Evolutionary conservation across 495 filamentous ascomycete genomes (phyloP).

Genomic region (Evernia prunastri): DNA sequence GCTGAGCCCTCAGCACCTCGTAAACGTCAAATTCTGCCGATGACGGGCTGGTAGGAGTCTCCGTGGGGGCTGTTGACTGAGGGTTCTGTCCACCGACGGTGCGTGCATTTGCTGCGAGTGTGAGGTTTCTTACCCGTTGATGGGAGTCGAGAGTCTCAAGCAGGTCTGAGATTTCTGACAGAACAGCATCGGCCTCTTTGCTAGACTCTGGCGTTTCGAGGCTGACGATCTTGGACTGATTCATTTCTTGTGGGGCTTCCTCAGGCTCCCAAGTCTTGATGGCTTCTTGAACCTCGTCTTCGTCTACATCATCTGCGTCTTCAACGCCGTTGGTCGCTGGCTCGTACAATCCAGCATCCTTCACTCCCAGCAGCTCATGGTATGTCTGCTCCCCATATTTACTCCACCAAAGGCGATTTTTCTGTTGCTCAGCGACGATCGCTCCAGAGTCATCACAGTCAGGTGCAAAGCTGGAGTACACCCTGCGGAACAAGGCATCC

Average conservation of each 20-base stretch:
- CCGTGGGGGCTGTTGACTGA: constrained; percentile 41
- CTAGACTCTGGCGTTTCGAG: constrained; percentile 41
- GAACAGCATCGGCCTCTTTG: constrained; percentile 64
- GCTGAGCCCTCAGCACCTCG: constrained; percentile 64
- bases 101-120: constrained; percentile 41
- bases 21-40: constrained; percentile 66
- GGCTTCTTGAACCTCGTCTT: constrained; percentile 44
- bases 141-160: constrained; percentile 81
- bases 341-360: constrained; percentile 21
- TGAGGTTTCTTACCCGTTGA: constrained; percentile 73
- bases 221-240: constrained; percentile 35
- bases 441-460: constrained; percentile 71
- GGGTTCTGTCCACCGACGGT: constrained; percentile 35
- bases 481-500: constrained; percentile 70
- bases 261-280: constrained; percentile 44
- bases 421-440: constrained; percentile 61
- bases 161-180: constrained; percentile 73
- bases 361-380: constrained; percentile 44
- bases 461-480: constrained; percentile 84
- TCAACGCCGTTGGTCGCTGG: constrained; percentile 24
- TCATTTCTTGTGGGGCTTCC: constrained; percentile 38
- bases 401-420: constrained; percentile 83
- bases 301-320: constrained; percentile 38
- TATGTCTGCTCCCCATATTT: constrained; percentile 59
- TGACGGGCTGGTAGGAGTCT: constrained; percentile 46